Evolutionary conservation across 352 stramenopile species (phyloP).

Genomic region (Aphanomyces euteiches): DNA sequence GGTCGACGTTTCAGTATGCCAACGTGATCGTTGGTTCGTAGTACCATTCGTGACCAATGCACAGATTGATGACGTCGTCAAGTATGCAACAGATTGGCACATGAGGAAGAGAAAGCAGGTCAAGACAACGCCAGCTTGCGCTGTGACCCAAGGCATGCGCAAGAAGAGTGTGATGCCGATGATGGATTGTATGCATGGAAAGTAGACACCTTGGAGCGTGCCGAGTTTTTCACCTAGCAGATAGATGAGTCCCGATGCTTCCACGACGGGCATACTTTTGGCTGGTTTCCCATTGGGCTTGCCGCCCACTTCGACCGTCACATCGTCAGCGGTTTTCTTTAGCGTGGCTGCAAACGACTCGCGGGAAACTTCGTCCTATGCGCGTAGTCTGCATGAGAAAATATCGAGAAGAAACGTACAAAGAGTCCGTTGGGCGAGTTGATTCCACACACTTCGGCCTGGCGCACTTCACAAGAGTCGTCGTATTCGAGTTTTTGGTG

Average conservation of each 20-base stretch:
- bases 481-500: constrained; percentile 1
- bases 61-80: constrained; percentile 34
- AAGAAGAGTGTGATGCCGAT: constrained; percentile 34
- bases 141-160: constrained; percentile 33
- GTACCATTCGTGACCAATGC: constrained; percentile 34
- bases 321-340: constrained; percentile 7
- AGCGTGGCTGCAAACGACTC: constrained; percentile 15
- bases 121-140: constrained; percentile 31
- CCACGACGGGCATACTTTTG: not conserved
- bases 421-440: constrained; percentile 18
- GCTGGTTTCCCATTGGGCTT: not conserved
- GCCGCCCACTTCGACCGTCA: constrained; percentile 3
- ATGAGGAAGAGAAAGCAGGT: constrained; percentile 33
- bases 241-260: not conserved
- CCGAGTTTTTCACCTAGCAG: constrained; percentile 30
- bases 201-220: constrained; percentile 34
- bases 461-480: constrained; percentile 5
- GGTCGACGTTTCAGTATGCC: not conserved
- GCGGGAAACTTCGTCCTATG: constrained; percentile 19
- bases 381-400: not conserved
- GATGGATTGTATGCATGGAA: constrained; percentile 32
- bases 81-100: constrained; percentile 31
- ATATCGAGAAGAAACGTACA: not conserved
- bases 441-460: constrained; percentile 20
- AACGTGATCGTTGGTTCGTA: not conserved